Evolutionary conservation across 805 yeast genomes (phyloP), one percentile per base, ranked within the genome.

Genomic region (Candida hungchunana): DNA sequence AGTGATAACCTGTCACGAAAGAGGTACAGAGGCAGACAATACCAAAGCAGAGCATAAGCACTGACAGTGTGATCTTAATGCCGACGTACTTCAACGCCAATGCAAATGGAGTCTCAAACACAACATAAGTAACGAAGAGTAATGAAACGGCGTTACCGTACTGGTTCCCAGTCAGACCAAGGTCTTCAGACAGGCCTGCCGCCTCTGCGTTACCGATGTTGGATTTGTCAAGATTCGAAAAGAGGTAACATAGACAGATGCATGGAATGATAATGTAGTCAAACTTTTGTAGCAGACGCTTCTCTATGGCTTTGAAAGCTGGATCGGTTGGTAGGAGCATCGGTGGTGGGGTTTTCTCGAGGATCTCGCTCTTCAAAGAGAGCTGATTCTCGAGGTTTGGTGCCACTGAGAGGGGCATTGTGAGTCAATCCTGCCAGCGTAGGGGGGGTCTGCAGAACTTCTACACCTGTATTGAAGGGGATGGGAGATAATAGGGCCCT

Each of bases 191-290:
- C 42, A 75, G 44, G 4, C 82, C 81, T 11, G 77, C 79, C 3
- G 71, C 63, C 27, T 64, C 64, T 8, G 81, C 81, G 48, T 76
- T 76, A 46, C 81, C 80, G 36, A 76, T 72, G 48, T 75, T 75
- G 11, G 78, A 70, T 40, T 73, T 64, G 53, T 76, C 82, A 37
- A 76, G 55, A 31, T 65, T 63, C 4, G 76, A 66, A 29, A 69
- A 56, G 37, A 73, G 63, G 48, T 71, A 73, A 28, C 67, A 53
- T 15, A 63, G 39, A 7, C 66, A 54, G 37, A 71, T 53, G 36
- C 71, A 51, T 1, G 77, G 75, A 31, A 71, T 55, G 11, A 71
- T 47, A 31, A 59, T 60, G 31, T 51, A 46, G 45, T 72, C 77
- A 52, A 71, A 58, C 46, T 69, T 69, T 26, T 49, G 53, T 10